Evolutionary conservation across 2,329 filamentous ascomycete genomes (phyloP).

Genomic region (Sclerotinia trifoliorum): DNA sequence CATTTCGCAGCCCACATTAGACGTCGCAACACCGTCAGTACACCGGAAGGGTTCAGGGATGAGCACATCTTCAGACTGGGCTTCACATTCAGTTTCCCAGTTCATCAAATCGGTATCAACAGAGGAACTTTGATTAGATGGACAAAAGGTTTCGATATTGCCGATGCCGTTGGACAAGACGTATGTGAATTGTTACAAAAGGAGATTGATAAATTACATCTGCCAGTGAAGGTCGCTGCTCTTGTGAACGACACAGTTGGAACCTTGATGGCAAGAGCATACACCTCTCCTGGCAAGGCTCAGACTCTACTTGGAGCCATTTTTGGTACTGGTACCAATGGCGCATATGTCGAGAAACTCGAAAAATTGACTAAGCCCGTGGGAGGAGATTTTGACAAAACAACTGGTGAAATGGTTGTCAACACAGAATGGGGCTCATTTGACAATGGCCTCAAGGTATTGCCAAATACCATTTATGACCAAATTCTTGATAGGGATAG

Average conservation of each 20-base stretch:
- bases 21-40: conserved; percentile 60
- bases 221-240: conserved; percentile 92
- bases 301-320: conserved; percentile 91
- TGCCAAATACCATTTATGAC: conserved; percentile 86
- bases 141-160: conserved; percentile 98
- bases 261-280: conserved; percentile 95
- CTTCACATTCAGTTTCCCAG: conserved; percentile 99
- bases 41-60: conserved; percentile 59
- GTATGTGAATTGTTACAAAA: conserved; percentile 86
- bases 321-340: conserved; percentile 96
- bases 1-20: conserved; percentile 73
- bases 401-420: conserved; percentile 92
- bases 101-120: conserved; percentile 92
- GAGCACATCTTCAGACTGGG: conserved; percentile 87
- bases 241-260: conserved; percentile 97
- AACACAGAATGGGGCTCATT: conserved; percentile 99
- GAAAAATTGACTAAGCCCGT: conserved; percentile 77
- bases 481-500: conserved; percentile 72
- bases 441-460: conserved; percentile 85
- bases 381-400: conserved; percentile 68
- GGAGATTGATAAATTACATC: conserved; percentile 80
- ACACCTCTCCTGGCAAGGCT: conserved; percentile 84
- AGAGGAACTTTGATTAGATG: conserved; percentile 91
- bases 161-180: conserved; percentile 91
- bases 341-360: conserved; percentile 93